Percentiles rank a stretch among this genome's conserved stretches.
These are phyloP conservation scores for Xylaria telfairii DNA, from an alignment of 495 filamentous ascomycete genomes.

Conservation along the genomic window DNA sequence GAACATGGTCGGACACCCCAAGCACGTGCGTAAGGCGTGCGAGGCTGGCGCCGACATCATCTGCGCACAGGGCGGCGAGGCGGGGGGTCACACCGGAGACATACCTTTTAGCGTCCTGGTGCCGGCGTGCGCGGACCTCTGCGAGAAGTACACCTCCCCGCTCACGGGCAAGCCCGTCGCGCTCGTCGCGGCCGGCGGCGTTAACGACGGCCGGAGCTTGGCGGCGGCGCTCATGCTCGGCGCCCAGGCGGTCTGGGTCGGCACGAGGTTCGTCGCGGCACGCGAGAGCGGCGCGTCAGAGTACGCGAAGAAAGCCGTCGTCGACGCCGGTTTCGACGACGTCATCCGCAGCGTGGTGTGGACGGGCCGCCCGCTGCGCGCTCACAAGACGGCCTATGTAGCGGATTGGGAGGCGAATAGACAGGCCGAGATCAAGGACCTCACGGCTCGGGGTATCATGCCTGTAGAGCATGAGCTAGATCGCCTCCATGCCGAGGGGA, in stretches of 20 bases:
- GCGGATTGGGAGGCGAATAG: constrained; percentile 92
- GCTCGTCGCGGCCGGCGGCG: constrained; percentile 88
- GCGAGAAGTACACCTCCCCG: constrained; percentile 74
- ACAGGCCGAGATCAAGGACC: constrained; percentile 81
- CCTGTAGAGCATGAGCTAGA: constrained; percentile 76
- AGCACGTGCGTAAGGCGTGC: constrained; percentile 90
- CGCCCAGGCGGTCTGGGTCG: constrained; percentile 89
- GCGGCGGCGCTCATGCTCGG: constrained; percentile 90
- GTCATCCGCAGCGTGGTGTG: constrained; percentile 94
- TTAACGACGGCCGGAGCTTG: constrained; percentile 87
- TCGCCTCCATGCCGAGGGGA: constrained; percentile 66
- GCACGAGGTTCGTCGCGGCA: constrained; percentile 87
- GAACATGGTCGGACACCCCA: constrained; percentile 99
- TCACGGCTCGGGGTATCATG: constrained; percentile 82
- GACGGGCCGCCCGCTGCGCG: constrained; percentile 90
- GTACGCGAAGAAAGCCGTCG: constrained; percentile 92
- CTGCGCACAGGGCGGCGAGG: constrained; percentile 72
- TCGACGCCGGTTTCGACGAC: constrained; percentile 86
- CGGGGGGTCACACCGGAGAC: constrained; percentile 69
- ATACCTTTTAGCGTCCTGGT: constrained; percentile 66
- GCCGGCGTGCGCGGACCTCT: constrained; percentile 80
- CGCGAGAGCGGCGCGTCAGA: constrained; percentile 90
- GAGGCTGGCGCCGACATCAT: constrained; percentile 81
- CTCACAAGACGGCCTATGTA: constrained; percentile 88
- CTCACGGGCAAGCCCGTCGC: constrained; percentile 85